These are phyloP conservation scores for Leccinum cinnamomeum DNA, from an alignment of 1,284 basidiomycete species.

Conservation along the genomic window DNA sequence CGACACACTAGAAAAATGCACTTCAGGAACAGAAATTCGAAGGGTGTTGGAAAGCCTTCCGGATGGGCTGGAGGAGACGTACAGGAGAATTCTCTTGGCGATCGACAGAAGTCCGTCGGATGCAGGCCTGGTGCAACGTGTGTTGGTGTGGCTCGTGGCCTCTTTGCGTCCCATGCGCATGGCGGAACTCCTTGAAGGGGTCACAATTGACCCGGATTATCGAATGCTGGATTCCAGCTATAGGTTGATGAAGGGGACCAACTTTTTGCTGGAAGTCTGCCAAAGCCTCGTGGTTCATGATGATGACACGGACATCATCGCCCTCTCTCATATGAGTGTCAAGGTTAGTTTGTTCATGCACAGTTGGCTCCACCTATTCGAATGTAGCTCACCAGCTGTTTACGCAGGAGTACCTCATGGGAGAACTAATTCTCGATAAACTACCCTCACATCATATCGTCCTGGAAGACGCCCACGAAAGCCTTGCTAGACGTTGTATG, in stretches of 20 bases:
- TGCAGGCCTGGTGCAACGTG: slow-evolving; percentile 5
- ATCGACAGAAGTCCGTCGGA: slow-evolving; percentile 1
- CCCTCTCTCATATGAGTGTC: slow-evolving; percentile 12
- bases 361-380: no score
- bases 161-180: neutral
- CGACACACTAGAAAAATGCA: slow-evolving; percentile 3
- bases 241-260: neutral
- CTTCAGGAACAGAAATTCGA: neutral
- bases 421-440: no score
- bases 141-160: slow-evolving; percentile 8
- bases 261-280: slow-evolving; percentile 1
- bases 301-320: slow-evolving; percentile 1
- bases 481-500: neutral
- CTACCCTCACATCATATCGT: neutral
- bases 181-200: neutral
- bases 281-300: slow-evolving; percentile 6
- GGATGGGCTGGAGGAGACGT: slow-evolving; percentile 16
- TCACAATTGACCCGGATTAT: slow-evolving; percentile 1
- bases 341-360: neutral
- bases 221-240: neutral
- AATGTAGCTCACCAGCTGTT: no score
- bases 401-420: neutral
- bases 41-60: slow-evolving; percentile 9
- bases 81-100: slow-evolving; percentile 8
- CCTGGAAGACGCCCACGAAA: neutral